Conservation (phyloP, 176 grass and related monocot species). For the Lolium perenne region DNA sequence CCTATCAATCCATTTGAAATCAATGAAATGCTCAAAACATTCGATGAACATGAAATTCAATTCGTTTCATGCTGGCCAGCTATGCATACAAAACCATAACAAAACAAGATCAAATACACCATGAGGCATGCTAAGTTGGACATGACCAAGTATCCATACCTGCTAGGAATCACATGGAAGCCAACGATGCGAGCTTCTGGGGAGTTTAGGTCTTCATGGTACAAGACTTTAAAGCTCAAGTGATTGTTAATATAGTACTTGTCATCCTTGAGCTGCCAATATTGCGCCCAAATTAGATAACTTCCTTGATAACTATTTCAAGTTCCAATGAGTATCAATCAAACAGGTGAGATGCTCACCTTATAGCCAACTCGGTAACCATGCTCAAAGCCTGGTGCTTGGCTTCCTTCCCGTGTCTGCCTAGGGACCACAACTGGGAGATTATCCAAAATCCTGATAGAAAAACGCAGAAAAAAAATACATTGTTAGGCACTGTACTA, state of each 20-base stretch:
- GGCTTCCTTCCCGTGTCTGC: constrained; percentile 69
- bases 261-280: constrained; percentile 70
- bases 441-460: constrained; percentile 79
- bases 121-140: constrained; percentile 1
- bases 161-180: constrained; percentile 88
- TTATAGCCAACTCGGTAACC: constrained; percentile 88
- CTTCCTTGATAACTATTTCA: constrained; percentile 23
- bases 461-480: not conserved
- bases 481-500: constrained; percentile 11
- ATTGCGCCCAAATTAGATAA: constrained; percentile 41
- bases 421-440: constrained; percentile 82
- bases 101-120: constrained; percentile 1
- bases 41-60: constrained; percentile 27
- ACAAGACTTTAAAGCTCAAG: constrained; percentile 80
- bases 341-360: constrained; percentile 38
- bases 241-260: constrained; percentile 88
- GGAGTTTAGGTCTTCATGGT: constrained; percentile 65
- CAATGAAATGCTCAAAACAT: constrained; percentile 8
- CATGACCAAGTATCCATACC: constrained; percentile 46
- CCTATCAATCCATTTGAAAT: not conserved
- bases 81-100: constrained; percentile 26
- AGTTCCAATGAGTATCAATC: not conserved
- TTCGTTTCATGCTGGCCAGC: constrained; percentile 1
- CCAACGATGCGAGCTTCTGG: constrained; percentile 78
- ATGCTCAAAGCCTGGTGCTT: constrained; percentile 68